Percentiles rank a stretch among this genome's conserved stretches.
These are phyloP conservation scores for Leptographium galeiforme DNA, from an alignment of 2,329 filamentous ascomycete genomes.

Conservation along the genomic window DNA sequence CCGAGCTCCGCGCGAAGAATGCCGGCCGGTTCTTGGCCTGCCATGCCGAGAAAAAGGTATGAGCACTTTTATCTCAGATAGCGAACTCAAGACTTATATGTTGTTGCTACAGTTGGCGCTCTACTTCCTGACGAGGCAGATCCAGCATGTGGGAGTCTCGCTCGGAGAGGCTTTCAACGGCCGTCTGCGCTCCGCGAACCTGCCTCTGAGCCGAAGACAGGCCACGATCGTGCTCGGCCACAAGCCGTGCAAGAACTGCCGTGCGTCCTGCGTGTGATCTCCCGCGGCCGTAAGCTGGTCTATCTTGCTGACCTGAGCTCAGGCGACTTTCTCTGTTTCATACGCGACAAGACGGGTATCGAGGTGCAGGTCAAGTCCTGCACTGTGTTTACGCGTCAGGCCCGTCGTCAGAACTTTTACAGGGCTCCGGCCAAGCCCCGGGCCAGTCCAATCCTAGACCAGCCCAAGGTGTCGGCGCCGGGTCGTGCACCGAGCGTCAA, in stretches of 20 bases:
- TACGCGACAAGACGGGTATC: neutral
- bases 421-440: neutral
- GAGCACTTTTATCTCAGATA: no score
- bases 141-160: neutral
- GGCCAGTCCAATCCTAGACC: no score
- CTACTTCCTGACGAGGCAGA: constrained; percentile 5
- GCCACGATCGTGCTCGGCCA: constrained; percentile 8
- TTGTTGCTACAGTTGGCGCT: constrained; percentile 1
- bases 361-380: neutral
- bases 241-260: constrained; percentile 9
- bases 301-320: neutral
- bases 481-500: no score
- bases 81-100: neutral
- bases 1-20: neutral
- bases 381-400: neutral
- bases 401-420: neutral
- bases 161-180: constrained; percentile 4
- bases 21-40: constrained; percentile 6
- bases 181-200: neutral
- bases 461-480: no score
- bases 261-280: neutral
- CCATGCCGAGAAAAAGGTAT: constrained; percentile 11
- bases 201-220: neutral
- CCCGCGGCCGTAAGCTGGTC: neutral
- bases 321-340: constrained; percentile 4